Evolutionary conservation across 306 rosid genomes (phyloP).

Genomic region (Comarum palustre): DNA sequence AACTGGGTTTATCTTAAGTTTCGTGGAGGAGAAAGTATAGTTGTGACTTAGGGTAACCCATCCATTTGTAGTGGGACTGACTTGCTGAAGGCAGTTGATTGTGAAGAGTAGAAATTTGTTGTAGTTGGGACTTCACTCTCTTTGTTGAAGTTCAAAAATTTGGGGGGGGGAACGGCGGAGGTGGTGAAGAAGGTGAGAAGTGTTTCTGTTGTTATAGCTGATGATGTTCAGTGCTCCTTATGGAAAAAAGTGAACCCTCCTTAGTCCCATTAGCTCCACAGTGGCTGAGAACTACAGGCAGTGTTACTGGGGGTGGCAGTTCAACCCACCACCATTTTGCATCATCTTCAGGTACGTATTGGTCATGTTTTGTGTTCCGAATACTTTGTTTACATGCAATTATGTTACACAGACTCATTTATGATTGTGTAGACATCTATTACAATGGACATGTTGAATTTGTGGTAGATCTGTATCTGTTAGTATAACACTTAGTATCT

Average conservation of each 20-base stretch:
- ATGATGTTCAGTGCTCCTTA: slow-evolving; percentile 89
- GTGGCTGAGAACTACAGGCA: slow-evolving; percentile 96
- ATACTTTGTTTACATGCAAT: not conserved
- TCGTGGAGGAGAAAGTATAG: not conserved
- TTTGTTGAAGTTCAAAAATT: slow-evolving; percentile 7
- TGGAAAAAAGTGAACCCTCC: slow-evolving; percentile 99
- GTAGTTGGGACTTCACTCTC: slow-evolving; percentile 19
- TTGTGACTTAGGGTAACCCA: not conserved
- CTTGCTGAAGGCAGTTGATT: slow-evolving; percentile 22
- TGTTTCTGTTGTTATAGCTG: slow-evolving; percentile 40
- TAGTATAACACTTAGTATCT: slow-evolving; percentile 4
- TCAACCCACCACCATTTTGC: slow-evolving; percentile 89
- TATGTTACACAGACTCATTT: not conserved
- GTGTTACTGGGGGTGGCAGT: slow-evolving; percentile 78
- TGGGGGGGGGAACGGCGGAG: slow-evolving; percentile 36
- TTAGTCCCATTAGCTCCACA: slow-evolving; percentile 90
- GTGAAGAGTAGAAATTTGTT: slow-evolving; percentile 23
- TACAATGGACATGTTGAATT: not conserved
- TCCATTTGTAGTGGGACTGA: slow-evolving; percentile 27
- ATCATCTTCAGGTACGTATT: slow-evolving; percentile 59
- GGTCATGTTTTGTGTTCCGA: not conserved
- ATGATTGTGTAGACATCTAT: not conserved
- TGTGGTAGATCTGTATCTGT: not conserved
- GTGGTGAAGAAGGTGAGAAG: slow-evolving; percentile 50
- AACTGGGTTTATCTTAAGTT: not conserved